Evolutionary conservation across 495 filamentous ascomycete genomes (phyloP).

Genomic region (Poronia punctata): DNA sequence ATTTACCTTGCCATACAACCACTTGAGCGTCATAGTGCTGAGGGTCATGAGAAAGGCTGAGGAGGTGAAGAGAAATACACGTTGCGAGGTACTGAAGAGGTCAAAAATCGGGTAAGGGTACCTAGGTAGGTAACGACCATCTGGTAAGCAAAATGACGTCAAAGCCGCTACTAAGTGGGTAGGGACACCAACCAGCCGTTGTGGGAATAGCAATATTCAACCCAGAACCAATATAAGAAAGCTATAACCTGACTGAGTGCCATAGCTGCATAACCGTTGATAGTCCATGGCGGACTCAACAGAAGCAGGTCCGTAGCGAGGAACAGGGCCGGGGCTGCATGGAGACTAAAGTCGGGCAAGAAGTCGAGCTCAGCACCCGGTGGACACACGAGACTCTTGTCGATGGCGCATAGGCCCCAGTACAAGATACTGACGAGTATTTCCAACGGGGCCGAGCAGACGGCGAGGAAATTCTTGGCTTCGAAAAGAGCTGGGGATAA

Average conservation of each 20-base stretch:
- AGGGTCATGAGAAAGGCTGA: conserved; percentile 66
- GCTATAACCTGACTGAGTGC: conserved; percentile 57
- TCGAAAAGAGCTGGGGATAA: conserved; percentile 57
- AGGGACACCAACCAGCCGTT: conserved; percentile 60
- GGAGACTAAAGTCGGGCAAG: conserved; percentile 64
- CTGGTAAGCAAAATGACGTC: neutral
- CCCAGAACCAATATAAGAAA: conserved; percentile 80
- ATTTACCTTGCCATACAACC: conserved; percentile 64
- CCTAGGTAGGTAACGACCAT: conserved; percentile 35
- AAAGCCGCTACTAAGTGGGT: neutral
- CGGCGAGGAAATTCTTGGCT: conserved; percentile 65
- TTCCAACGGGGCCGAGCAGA: conserved; percentile 70
- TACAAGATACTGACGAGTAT: conserved; percentile 80
- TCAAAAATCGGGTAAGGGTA: conserved; percentile 87
- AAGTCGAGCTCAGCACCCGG: conserved; percentile 40
- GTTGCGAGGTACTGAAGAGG: conserved; percentile 50
- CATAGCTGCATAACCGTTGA: conserved; percentile 53
- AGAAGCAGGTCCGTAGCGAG: conserved; percentile 66
- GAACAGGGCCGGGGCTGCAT: conserved; percentile 67
- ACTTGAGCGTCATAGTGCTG: conserved; percentile 60
- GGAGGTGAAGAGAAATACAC: conserved; percentile 59
- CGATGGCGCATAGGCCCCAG: conserved; percentile 66
- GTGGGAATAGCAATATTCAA: conserved; percentile 65
- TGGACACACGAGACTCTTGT: conserved; percentile 47
- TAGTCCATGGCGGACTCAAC: conserved; percentile 75